A percentile compares a stretch with the other conserved stretches of the same genome.
Conservation (phyloP, 192 early-diverging fungal genomes). For the Podila epigama region DNA sequence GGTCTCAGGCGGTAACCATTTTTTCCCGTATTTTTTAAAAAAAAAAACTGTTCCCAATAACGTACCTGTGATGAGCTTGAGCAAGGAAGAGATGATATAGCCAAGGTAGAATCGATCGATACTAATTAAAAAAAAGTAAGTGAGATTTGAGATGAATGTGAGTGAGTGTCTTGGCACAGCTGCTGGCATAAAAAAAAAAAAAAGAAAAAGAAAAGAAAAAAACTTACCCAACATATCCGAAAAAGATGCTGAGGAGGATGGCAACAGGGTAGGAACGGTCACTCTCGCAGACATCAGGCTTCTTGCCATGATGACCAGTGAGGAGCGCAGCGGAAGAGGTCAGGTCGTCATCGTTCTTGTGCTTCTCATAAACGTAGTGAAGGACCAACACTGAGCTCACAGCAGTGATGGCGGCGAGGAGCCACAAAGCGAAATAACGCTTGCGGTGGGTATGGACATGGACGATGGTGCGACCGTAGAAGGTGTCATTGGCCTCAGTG, state of each 20-base stretch:
- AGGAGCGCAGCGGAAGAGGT: constrained; percentile 1
- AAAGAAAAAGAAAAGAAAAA: not conserved
- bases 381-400: constrained; percentile 23
- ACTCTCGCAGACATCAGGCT: constrained; percentile 41
- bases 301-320: not conserved
- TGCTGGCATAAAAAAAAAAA: no score
- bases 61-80: constrained; percentile 54
- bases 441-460: constrained; percentile 44
- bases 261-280: constrained; percentile 59
- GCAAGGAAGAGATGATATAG: constrained; percentile 53
- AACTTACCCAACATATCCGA: constrained; percentile 54
- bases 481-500: constrained; percentile 30
- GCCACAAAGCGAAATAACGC: constrained; percentile 40
- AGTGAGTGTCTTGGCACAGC: not conserved
- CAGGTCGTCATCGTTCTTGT: constrained; percentile 1
- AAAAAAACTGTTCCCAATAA: not conserved
- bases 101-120: constrained; percentile 64
- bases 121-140: constrained; percentile 14
- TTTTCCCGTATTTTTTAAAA: constrained; percentile 1
- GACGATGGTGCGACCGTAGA: constrained; percentile 31
- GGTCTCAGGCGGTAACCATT: not conserved
- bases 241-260: constrained; percentile 57
- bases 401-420: constrained; percentile 19
- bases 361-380: constrained; percentile 18
- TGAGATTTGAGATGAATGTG: not conserved